phyloP scores from a whole-genome alignment of 768 basidiomycete species.

The Podaxis sp. region DNA sequence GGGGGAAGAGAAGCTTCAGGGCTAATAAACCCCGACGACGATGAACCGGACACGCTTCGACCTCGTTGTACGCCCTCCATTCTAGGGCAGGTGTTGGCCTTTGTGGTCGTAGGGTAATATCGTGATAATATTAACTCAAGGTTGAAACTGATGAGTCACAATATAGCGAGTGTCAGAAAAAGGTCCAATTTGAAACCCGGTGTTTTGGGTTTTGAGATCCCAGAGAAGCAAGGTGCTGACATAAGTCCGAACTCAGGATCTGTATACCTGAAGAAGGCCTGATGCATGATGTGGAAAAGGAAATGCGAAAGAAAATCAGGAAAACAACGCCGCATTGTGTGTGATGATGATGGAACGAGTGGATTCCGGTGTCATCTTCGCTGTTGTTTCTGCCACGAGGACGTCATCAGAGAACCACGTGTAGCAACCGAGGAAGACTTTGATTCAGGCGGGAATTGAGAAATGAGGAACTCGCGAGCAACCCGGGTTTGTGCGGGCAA shows the following conservation, averaged over 20 bases:
- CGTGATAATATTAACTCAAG: not conserved
- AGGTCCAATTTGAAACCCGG: not conserved
- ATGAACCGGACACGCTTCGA: not conserved
- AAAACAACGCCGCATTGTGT: not conserved
- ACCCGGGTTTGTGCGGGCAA: not conserved
- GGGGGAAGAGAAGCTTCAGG: not conserved
- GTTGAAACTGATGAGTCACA: slow-evolving; percentile 5
- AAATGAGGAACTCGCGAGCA: not conserved
- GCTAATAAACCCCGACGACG: not conserved
- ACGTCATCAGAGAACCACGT: slow-evolving; percentile 10
- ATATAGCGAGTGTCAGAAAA: not conserved
- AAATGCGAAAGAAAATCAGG: slow-evolving; percentile 2
- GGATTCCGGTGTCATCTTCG: not conserved
- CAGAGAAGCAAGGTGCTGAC: slow-evolving; percentile 6
- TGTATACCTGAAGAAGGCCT: not conserved
- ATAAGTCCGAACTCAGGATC: slow-evolving; percentile 2
- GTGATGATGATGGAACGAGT: not conserved
- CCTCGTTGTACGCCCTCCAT: not conserved
- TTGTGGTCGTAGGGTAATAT: not conserved
- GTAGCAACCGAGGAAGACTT: slow-evolving; percentile 2
- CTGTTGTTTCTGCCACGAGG: slow-evolving; percentile 12
- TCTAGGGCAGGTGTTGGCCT: not conserved
- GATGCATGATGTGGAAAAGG: slow-evolving; percentile 2
- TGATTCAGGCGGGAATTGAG: not conserved
- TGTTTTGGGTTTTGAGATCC: not conserved